Base-by-base conservation (phyloP, 176 grass and related monocot genomes). In the Dactylis glomerata region DNA sequence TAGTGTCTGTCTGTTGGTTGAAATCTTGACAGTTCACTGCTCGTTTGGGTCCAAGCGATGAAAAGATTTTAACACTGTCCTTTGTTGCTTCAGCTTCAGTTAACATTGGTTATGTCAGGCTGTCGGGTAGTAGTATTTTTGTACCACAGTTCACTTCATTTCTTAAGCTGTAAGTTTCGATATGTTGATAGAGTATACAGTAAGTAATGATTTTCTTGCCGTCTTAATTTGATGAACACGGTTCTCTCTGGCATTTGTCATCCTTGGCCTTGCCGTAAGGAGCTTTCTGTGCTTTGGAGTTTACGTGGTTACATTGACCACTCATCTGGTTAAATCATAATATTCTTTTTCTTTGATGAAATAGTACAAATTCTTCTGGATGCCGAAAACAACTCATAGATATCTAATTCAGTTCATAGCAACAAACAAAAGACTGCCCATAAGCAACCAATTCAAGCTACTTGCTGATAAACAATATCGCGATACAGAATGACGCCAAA, bases 111-210 rank as follows among this genome's bases (percentile, higher is more conserved):
- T 74, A 66, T 84, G 33, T 50, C 45, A 28, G 31, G 8, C 41
- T 42, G 15, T 5, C 1, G 47, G 15, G 47, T 51, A 51, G 16
- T 51, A 50, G 6, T 17, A n/a, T 56, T 49, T 68, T 68, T 66
- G 9, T 66, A 36, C 36, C 22, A 47, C 45, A 10, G 20, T 22
- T 17, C 28, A n/a, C 16, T 10, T 65, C 20, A 17, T 80, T 80
- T 65, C 36, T 89, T 57, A 45, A 75, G 33, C 20, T 31, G 27
- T 30, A 75, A 68, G 17, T 31, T 71, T 76, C 77, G 37, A 24
- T 68, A 28, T 74, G 34, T 66, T 64, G 44, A 47, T 2, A 20
- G 47, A 6, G 1, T 20, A 20, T 51, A 56, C 0, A 34, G 22
- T 15, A 34, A 7, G 6, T 28, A 10, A 31, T 33, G 54, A 45